Base-by-base conservation (phyloP, 2,329 filamentous ascomycete genomes). In the Claviceps sp. region DNA sequence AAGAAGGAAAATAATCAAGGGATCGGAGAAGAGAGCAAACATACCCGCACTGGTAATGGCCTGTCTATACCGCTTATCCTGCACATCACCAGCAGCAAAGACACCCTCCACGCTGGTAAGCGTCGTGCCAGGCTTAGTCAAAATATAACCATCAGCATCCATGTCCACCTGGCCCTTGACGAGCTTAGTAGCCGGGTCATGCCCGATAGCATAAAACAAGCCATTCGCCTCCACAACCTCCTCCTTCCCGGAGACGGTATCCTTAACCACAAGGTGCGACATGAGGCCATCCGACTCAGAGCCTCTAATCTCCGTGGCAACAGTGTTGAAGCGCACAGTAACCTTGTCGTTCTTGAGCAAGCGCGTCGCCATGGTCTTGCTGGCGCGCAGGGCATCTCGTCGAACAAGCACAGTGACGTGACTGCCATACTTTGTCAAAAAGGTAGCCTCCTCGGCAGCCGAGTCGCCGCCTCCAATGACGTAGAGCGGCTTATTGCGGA, bases 31-130 rank as follows among this genome's bases (percentile, higher is more conserved):
- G 47, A 6, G 26, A 44, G 20, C 38, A 40, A 43, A 79, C 84
- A 66, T 75, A 89, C 89, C 91, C 61, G 93, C 93, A 72, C 90
- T 96, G 58, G 93, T 98, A 59, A 98, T 94, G 47, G 93, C 93
- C 74, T 98, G 93, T 67, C 93, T 82, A 70, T 98, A 98, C 65
- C 85, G 82, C 84, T 97, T 98, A 68, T 98, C 94, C 75, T 98
- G 93, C 9, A 98, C 94, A 66, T 98, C 93, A 57, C 93, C 93
- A 9, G 91, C 93, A 40, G 93, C 93, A 65, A 96, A 98, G 20
- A 98, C 89, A 67, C 93, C 93, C 65, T 89, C 81, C 5, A 96
- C 70, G 69, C 82, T 95, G 47, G 93, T 98, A 64, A 85, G 77
- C 54, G 89, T 89, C 46, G 89, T 91, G 52, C 93, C 94, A 3